Evolutionary conservation across 78 protist species (phyloP), one percentile per base, ranked within the genome.

Genomic region (Creolimax fragrantissima): DNA sequence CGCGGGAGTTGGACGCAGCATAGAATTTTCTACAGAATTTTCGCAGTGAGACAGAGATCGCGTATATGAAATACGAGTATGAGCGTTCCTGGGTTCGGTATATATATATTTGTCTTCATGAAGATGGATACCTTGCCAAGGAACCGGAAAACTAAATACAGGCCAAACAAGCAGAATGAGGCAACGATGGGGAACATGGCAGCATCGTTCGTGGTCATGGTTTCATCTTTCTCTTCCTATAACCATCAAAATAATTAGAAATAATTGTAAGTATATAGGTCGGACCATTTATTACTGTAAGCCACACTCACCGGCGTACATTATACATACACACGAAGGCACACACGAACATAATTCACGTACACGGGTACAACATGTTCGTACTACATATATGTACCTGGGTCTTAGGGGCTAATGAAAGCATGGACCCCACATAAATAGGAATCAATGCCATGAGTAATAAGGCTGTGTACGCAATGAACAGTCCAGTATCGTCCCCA

Each of bases 141-240:
- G 42, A 94, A 4, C 91, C 94, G 88, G 90, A 94, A 90, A 43
- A 91, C 88, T 3, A 93, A 3, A 41, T 93, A 95, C 32, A 95
- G 41, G 6, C 94, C 92, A 11, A 94, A 93, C 44, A 95, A 90
- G 3, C 81, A 3, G 3, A 36, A 2, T 3, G 94, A 89, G 41
- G 92, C 96, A n/a, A 47, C 35, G 43, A 95, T 2, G 32, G 96
- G 96, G 84, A 95, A 95, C 95, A 91, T 91, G 17, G 36, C 44
- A 24, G 96, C 96, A 42, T 95, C 96, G 5, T 92, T 4, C 4
- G 41, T 86, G 6, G 86, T 86, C 94, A 92, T 86, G 5, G 86
- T n/a, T 43, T 88, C 91, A 3, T 35, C 43, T 84, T 32, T 4
- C 44, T 66, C 90, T 42, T 84, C 84, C 58, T 6, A 36, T 5